These are phyloP conservation scores for Exophiala dermatitidis DNA, from an alignment of 2,329 filamentous ascomycete genomes.

Conservation along the genomic window DNA sequence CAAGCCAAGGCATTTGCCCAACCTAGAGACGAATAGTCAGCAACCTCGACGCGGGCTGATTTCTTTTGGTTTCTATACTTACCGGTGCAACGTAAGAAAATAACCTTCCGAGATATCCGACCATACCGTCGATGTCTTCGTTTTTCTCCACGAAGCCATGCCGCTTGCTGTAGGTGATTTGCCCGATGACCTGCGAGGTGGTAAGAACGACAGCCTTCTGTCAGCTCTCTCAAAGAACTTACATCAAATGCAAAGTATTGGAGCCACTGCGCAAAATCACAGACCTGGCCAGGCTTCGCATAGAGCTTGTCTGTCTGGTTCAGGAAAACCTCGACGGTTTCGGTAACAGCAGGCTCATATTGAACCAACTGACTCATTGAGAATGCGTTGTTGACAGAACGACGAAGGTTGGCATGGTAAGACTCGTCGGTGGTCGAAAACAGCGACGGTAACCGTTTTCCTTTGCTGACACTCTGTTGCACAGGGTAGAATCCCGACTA, in stretches of 20 bases:
- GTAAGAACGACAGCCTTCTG: not conserved
- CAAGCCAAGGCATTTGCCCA: constrained; percentile 27
- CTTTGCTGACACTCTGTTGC: constrained; percentile 65
- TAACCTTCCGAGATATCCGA: constrained; percentile 32
- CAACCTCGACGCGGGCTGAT: not conserved
- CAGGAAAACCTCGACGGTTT: constrained; percentile 65
- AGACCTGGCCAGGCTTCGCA: constrained; percentile 29
- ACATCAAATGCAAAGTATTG: constrained; percentile 36
- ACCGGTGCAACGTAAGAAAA: constrained; percentile 65
- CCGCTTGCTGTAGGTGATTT: constrained; percentile 33
- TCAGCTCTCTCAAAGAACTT: not conserved
- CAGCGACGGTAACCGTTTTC: constrained; percentile 60
- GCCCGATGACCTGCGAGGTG: constrained; percentile 28
- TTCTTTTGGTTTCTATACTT: constrained; percentile 35
- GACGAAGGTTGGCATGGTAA: constrained; percentile 67
- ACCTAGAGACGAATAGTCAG: constrained; percentile 11
- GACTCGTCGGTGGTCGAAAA: constrained; percentile 67
- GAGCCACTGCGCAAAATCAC: constrained; percentile 38
- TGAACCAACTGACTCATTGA: constrained; percentile 25
- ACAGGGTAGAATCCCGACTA: constrained; percentile 76
- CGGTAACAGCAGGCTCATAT: constrained; percentile 67
- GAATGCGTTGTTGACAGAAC: constrained; percentile 69
- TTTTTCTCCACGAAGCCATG: constrained; percentile 33
- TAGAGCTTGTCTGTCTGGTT: constrained; percentile 53
- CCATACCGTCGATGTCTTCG: constrained; percentile 33